A percentile compares a stretch with the other conserved stretches of the same genome.
Evolutionary conservation across 2,329 filamentous ascomycete genomes (phyloP).

Genomic region (Paraphaeosphaeria minitans): DNA sequence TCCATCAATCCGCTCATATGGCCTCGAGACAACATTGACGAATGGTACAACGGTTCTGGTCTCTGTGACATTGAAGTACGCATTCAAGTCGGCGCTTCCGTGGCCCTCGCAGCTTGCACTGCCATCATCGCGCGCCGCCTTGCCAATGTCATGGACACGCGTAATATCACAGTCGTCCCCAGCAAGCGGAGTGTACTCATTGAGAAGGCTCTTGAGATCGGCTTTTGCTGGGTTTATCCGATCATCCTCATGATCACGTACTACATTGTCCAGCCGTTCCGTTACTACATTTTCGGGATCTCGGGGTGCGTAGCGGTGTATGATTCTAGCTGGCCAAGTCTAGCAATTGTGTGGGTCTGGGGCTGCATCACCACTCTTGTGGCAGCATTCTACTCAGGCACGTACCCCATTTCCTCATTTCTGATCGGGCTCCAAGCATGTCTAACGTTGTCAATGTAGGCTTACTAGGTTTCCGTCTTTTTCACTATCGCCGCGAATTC

Average conservation of each 20-base stretch:
- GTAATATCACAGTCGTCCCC: constrained; percentile 58
- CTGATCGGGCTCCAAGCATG: not conserved
- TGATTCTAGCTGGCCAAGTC: constrained; percentile 62
- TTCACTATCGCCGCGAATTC: constrained; percentile 64
- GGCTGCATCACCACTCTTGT: constrained; percentile 59
- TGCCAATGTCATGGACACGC: constrained; percentile 64
- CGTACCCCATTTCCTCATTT: constrained; percentile 26
- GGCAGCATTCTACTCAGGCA: constrained; percentile 63
- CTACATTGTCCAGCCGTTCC: constrained; percentile 62
- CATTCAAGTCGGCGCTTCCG: constrained; percentile 58
- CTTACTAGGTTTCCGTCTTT: constrained; percentile 64
- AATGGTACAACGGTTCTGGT: constrained; percentile 63
- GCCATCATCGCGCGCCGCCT: constrained; percentile 66
- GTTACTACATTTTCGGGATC: constrained; percentile 64
- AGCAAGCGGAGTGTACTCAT: constrained; percentile 55
- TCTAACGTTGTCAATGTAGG: constrained; percentile 47
- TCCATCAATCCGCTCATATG: constrained; percentile 69
- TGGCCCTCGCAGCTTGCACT: constrained; percentile 59
- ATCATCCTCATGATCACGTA: constrained; percentile 61
- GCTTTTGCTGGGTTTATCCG: constrained; percentile 63
- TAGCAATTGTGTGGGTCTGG: constrained; percentile 62
- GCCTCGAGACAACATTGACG: constrained; percentile 60
- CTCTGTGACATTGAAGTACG: constrained; percentile 70
- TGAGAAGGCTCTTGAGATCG: constrained; percentile 56
- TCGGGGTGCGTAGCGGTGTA: constrained; percentile 62